These are phyloP conservation scores for Inga leiocalycina DNA, from an alignment of 306 rosid species.

Conservation along the genomic window DNA sequence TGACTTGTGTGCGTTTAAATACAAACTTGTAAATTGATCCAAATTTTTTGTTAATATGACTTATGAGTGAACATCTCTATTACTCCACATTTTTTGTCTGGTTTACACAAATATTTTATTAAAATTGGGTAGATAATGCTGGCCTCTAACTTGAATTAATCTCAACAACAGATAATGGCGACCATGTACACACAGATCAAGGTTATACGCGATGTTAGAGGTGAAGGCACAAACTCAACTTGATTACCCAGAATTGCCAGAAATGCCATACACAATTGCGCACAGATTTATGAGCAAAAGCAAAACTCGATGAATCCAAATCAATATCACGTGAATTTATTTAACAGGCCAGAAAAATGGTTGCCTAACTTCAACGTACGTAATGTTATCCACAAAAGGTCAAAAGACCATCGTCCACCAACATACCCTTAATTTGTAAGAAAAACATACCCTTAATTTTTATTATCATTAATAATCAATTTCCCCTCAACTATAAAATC, in stretches of 20 bases:
- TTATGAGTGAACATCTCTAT: neutral
- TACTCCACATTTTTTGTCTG: no score
- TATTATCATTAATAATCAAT: no score
- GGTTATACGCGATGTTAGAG: neutral
- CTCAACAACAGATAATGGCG: neutral
- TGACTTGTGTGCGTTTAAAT: no score
- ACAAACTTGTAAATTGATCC: neutral
- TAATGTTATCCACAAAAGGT: no score
- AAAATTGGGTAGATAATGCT: neutral
- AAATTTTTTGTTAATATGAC: no score
- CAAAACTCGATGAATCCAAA: neutral
- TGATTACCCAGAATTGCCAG: neutral
- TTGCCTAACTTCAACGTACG: no score
- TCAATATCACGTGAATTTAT: no score
- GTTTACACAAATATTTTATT: neutral
- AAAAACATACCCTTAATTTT: no score
- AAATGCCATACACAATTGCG: neutral
- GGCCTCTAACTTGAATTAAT: neutral
- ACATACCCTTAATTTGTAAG: no score
- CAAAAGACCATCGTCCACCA: no score
- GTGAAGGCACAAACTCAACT: no score
- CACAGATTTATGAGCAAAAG: neutral
- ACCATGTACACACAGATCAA: neutral
- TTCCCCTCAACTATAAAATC: no score
- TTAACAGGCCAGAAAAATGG: constrained; percentile 31